Evolutionary conservation across 2,329 filamentous ascomycete genomes (phyloP).

Genomic region (Fusarium fracticaudum): DNA sequence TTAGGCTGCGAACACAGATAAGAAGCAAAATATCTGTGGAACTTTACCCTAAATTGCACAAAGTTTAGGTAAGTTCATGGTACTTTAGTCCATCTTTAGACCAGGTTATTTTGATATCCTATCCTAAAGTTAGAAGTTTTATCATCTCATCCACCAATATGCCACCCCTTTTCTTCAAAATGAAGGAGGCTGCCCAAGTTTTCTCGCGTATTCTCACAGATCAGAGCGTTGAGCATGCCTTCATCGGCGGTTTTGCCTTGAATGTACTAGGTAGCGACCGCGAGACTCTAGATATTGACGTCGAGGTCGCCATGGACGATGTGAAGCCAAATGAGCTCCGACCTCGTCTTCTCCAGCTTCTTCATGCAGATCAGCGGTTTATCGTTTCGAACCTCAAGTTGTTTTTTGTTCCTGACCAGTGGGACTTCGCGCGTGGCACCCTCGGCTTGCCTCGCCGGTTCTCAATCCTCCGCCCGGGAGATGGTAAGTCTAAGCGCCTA

Average conservation of each 20-base stretch:
- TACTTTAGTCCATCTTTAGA: not conserved
- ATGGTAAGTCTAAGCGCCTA: not conserved
- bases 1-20: too few species aligned
- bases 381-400: not conserved
- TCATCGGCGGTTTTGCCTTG: not conserved
- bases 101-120: not conserved
- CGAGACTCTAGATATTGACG: not conserved
- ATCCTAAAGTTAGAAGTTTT: not conserved
- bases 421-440: fast-evolving
- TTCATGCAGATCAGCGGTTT: not conserved
- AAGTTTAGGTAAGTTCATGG: not conserved
- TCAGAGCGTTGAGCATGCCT: fast-evolving
- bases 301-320: not conserved
- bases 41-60: not conserved
- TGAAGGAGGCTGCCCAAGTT: not conserved
- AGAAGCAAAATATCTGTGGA: too few species aligned
- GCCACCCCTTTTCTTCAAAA: fast-evolving
- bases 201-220: not conserved
- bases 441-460: not conserved
- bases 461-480: fast-evolving
- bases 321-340: not conserved
- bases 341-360: not conserved
- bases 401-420: not conserved
- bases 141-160: fast-evolving
- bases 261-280: not conserved